These are phyloP conservation scores for Cercis canadensis DNA, from an alignment of 306 rosid genomes.

Conservation along the genomic window DNA sequence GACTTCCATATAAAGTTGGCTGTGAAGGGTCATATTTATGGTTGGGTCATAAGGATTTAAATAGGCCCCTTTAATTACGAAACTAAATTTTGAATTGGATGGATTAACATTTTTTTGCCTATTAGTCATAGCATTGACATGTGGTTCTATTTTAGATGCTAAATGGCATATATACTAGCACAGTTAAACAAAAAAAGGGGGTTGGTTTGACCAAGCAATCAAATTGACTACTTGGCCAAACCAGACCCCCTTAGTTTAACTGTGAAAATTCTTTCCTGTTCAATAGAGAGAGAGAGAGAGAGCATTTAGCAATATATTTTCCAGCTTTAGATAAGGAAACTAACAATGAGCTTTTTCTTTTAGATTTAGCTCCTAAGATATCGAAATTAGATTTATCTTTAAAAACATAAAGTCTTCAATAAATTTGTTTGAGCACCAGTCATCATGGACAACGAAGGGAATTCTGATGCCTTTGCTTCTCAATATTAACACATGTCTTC, in stretches of 20 bases:
- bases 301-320: slow-evolving; percentile 17
- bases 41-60: background rate
- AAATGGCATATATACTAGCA: slow-evolving; percentile 10
- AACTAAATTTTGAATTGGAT: background rate
- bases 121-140: slow-evolving; percentile 14
- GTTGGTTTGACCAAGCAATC: slow-evolving; percentile 52
- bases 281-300: too few species aligned
- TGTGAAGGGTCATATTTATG: slow-evolving; percentile 16
- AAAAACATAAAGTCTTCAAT: too few species aligned
- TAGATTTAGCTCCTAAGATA: background rate
- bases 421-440: slow-evolving; percentile 29
- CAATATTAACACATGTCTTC: too few species aligned
- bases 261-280: slow-evolving; percentile 6
- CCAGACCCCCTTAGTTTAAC: slow-evolving; percentile 52
- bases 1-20: slow-evolving; percentile 3
- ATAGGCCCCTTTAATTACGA: background rate
- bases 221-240: slow-evolving; percentile 47
- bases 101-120: background rate
- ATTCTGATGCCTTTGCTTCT: slow-evolving; percentile 14
- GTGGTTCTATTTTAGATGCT: slow-evolving; percentile 14
- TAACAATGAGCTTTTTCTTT: slow-evolving; percentile 9
- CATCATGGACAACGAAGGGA: too few species aligned
- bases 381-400: background rate
- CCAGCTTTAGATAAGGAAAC: background rate
- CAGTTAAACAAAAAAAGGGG: slow-evolving; percentile 45